Percentiles rank a stretch among this genome's conserved stretches.
phyloP scores from a whole-genome alignment of 257 asterid species.

The Solanum sejunctum region DNA sequence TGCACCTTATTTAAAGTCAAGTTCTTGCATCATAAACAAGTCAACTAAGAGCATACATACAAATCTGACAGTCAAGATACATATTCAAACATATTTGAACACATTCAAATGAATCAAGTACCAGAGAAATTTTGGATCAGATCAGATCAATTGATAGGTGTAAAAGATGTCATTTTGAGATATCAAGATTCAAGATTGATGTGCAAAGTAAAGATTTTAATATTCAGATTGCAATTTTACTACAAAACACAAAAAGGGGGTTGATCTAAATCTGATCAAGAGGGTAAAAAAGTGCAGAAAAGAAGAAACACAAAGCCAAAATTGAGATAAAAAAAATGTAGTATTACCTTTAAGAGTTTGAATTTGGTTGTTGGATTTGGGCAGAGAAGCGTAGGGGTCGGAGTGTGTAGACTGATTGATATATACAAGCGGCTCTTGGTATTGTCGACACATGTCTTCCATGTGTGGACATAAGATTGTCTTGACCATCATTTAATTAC shows the following conservation, averaged over 20 bases:
- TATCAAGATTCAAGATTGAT: neutral
- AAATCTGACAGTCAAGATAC: neutral
- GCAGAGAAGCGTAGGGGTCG: neutral
- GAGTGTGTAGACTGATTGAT: neutral
- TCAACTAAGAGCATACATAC: neutral
- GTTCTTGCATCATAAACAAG: neutral
- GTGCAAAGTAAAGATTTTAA: too few species aligned
- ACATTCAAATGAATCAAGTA: neutral
- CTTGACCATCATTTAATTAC: neutral
- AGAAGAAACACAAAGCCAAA: neutral
- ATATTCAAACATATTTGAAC: neutral
- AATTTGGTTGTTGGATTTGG: neutral
- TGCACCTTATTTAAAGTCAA: neutral
- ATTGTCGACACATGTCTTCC: neutral
- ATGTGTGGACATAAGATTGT: neutral
- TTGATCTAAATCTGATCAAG: neutral
- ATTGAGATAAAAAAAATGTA: neutral
- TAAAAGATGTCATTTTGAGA: neutral
- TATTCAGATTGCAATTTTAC: neutral
- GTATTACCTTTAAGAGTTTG: neutral
- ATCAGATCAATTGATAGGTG: neutral
- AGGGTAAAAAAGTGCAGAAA: neutral
- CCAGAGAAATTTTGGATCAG: neutral
- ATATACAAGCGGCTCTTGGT: neutral
- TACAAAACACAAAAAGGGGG: neutral